These are phyloP conservation scores for Carex parvula DNA, from an alignment of 176 grass and related monocot species.

Conservation along the genomic window DNA sequence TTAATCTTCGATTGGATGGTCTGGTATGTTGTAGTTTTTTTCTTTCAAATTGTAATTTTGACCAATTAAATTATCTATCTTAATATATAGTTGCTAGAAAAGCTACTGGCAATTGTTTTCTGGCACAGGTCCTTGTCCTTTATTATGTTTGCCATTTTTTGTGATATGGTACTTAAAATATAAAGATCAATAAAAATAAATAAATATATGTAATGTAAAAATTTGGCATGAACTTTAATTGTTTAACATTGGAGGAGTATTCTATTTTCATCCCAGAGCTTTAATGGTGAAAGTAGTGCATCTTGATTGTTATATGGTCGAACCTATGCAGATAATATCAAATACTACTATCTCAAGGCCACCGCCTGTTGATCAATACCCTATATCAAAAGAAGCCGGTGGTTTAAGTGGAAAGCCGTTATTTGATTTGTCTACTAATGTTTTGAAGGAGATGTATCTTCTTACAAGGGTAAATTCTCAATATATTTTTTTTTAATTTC, in stretches of 20 bases:
- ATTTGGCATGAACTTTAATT: background rate
- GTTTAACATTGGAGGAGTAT: background rate
- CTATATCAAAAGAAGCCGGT: constrained; percentile 67
- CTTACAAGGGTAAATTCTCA: constrained; percentile 57
- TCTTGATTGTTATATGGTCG: constrained; percentile 20
- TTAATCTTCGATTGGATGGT: constrained; percentile 84
- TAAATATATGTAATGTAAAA: background rate
- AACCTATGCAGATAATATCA: constrained; percentile 71
- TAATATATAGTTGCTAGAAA: background rate
- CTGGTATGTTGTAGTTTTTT: constrained; percentile 51
- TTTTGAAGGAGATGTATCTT: constrained; percentile 91
- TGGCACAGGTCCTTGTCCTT: background rate
- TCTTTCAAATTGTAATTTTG: background rate
- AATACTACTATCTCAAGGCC: constrained; percentile 90
- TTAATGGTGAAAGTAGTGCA: constrained; percentile 11
- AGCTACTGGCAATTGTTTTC: background rate
- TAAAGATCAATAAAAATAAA: background rate
- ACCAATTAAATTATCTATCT: background rate
- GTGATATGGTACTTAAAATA: background rate
- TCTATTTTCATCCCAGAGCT: background rate
- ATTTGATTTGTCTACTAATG: constrained; percentile 69
- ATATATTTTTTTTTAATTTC: constrained; percentile 18
- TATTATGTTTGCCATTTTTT: background rate
- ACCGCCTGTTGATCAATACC: constrained; percentile 52
- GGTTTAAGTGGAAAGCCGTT: constrained; percentile 97